Evolutionary conservation across 306 rosid species (phyloP).

Genomic region (Canavalia ensiformis): DNA sequence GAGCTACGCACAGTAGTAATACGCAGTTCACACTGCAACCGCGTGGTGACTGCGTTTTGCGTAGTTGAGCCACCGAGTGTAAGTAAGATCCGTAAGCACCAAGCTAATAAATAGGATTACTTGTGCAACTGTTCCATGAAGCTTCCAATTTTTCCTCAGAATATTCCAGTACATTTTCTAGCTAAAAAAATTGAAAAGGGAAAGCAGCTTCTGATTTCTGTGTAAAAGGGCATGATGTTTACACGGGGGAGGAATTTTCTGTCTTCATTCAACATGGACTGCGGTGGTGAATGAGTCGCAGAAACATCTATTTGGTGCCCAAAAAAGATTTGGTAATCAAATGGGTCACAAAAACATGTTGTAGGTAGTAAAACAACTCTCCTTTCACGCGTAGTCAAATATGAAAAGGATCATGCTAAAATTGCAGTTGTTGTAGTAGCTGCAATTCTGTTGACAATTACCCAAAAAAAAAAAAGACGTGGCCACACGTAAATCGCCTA

Average conservation of each 20-base stretch:
- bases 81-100: neutral
- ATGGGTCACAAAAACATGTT: conserved; percentile 28
- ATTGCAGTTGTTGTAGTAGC: neutral
- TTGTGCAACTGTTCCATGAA: conserved; percentile 21
- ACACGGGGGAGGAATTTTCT: neutral
- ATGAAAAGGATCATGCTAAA: neutral
- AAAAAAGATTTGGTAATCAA: neutral
- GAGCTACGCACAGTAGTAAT: neutral
- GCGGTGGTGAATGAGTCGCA: neutral
- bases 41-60: conserved; percentile 18
- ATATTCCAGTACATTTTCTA: neutral
- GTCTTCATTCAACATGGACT: conserved; percentile 36
- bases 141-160: conserved; percentile 18
- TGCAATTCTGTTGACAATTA: neutral
- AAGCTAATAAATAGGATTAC: conserved; percentile 15
- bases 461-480: neutral
- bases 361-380: too few relatives aligned
- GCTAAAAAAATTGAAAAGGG: conserved; percentile 7
- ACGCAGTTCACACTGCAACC: neutral
- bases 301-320: neutral
- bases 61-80: conserved; percentile 37
- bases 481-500: neutral
- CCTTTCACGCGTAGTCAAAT: too few relatives aligned
- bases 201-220: neutral
- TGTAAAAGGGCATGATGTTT: neutral